Conservation (phyloP, 2,329 filamentous ascomycete genomes). For the Coniella vitis region DNA sequence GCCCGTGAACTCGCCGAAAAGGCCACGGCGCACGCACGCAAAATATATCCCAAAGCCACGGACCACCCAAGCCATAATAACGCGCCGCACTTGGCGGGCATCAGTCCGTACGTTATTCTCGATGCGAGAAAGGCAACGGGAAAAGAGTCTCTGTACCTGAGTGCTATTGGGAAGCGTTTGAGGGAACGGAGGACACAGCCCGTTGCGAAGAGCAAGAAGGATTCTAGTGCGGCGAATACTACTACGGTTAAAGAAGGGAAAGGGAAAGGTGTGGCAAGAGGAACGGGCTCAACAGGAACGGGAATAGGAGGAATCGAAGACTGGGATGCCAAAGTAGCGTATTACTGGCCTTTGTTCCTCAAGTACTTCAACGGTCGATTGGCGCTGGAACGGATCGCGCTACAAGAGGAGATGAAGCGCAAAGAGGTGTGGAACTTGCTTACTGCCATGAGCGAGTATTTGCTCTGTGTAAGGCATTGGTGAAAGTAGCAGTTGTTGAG, state of each 20-base stretch:
- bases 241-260: slow-evolving; percentile 29
- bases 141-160: slow-evolving; percentile 66
- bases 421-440: slow-evolving; percentile 69
- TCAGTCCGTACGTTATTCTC: slow-evolving; percentile 62
- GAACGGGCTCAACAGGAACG: background rate
- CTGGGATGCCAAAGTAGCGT: slow-evolving; percentile 49
- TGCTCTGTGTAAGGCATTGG: slow-evolving; percentile 66
- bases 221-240: background rate
- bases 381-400: slow-evolving; percentile 76
- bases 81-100: slow-evolving; percentile 48
- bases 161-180: slow-evolving; percentile 50
- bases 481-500: too few relatives aligned
- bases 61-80: slow-evolving; percentile 49
- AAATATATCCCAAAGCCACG: slow-evolving; percentile 41
- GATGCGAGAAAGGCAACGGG: slow-evolving; percentile 74
- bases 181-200: slow-evolving; percentile 17
- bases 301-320: slow-evolving; percentile 13
- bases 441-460: slow-evolving; percentile 58
- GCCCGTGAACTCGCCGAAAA: slow-evolving; percentile 46
- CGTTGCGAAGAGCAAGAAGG: slow-evolving; percentile 6
- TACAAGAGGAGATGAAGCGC: slow-evolving; percentile 80
- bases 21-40: slow-evolving; percentile 48
- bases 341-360: slow-evolving; percentile 66
- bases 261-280: slow-evolving; percentile 32
- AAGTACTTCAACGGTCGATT: slow-evolving; percentile 85